A percentile compares a stretch with the other conserved stretches of the same genome.
phyloP scores from a whole-genome alignment of 1,139 yeast genomes.

The Arxiozyma bovina region DNA sequence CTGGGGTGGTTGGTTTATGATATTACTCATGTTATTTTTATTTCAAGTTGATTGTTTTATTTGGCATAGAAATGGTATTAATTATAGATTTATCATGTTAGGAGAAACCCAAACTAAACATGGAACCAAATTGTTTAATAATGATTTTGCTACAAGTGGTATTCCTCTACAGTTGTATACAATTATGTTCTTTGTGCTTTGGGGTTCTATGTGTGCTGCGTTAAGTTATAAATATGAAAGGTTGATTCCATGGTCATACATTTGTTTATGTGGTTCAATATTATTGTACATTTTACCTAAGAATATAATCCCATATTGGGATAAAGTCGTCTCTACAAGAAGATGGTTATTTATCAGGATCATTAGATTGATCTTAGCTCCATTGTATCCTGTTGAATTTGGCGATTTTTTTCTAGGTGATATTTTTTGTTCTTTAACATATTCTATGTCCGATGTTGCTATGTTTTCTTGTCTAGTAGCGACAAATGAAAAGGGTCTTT shows the following conservation, averaged over 20 bases:
- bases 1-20: constrained; percentile 83
- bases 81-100: constrained; percentile 76
- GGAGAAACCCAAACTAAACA: constrained; percentile 66
- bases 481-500: constrained; percentile 35
- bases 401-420: constrained; percentile 91
- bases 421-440: constrained; percentile 77
- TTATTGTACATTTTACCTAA: constrained; percentile 52
- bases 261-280: constrained; percentile 43
- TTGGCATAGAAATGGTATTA: constrained; percentile 69
- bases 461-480: constrained; percentile 79
- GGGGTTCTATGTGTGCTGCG: constrained; percentile 59
- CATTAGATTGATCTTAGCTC: constrained; percentile 69
- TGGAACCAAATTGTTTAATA: constrained; percentile 34
- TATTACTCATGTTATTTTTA: constrained; percentile 49
- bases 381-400: constrained; percentile 89
- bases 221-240: constrained; percentile 65
- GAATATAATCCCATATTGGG: constrained; percentile 26
- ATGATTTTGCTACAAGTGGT: constrained; percentile 31
- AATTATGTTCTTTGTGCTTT: constrained; percentile 50
- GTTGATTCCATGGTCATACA: constrained; percentile 74
- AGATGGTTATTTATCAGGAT: constrained; percentile 67
- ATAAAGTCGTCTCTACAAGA: constrained; percentile 27
- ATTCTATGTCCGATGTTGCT: constrained; percentile 76
- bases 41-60: constrained; percentile 63
- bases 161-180: constrained; percentile 38